Evolutionary conservation across 164 flowering plant species (phyloP).

Genomic region (Macadamia tetraphylla): DNA sequence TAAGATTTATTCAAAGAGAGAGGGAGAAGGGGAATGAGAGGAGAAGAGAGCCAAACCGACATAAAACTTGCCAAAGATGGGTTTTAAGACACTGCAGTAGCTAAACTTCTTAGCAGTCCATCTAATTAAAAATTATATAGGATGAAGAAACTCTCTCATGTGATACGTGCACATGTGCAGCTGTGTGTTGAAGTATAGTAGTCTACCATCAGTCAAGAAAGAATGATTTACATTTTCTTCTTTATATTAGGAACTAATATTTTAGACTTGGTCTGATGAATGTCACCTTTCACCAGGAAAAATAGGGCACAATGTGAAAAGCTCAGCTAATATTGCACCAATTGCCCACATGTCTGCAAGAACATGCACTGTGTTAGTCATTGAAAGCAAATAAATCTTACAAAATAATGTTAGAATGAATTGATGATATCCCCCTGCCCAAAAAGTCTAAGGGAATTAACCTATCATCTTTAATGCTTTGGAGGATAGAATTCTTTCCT

Average conservation of each 20-base stretch:
- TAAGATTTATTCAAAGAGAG: too few relatives aligned
- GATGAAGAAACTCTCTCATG: too few relatives aligned
- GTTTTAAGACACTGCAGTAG: too few relatives aligned
- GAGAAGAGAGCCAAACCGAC: too few relatives aligned
- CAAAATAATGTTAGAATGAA: background rate
- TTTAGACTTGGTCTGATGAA: background rate
- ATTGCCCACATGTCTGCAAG: slow-evolving; percentile 89
- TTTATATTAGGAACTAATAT: background rate
- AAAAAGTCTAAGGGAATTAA: background rate
- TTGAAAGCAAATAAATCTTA: background rate
- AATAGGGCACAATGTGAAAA: slow-evolving; percentile 64
- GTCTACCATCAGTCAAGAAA: too few relatives aligned
- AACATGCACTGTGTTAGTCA: slow-evolving; percentile 9
- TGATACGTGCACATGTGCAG: too few relatives aligned
- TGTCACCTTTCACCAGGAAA: slow-evolving; percentile 83
- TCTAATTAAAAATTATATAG: too few relatives aligned
- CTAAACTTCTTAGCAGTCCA: too few relatives aligned
- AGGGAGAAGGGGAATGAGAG: too few relatives aligned
- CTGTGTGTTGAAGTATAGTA: too few relatives aligned
- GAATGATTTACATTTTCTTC: background rate
- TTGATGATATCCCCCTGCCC: background rate
- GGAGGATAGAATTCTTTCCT: background rate
- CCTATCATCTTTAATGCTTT: background rate
- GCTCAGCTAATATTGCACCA: slow-evolving; percentile 84
- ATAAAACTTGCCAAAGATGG: too few relatives aligned